Conservation (phyloP, 2,329 filamentous ascomycete genomes). For the Microascus cirrosus region DNA sequence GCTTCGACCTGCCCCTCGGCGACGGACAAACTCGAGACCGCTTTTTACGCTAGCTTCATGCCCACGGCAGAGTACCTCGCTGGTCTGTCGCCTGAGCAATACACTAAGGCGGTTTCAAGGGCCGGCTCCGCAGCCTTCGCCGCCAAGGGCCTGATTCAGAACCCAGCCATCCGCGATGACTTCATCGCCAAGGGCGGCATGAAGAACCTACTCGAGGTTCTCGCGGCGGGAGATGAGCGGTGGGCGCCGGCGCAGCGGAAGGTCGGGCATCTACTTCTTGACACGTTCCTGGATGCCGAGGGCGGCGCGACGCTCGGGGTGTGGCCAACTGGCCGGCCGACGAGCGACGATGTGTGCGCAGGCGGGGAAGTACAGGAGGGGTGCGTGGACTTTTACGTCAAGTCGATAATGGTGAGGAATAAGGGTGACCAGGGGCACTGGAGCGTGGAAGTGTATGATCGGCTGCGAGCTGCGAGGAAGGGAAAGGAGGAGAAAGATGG, state of each 20-base stretch:
- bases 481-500: conserved; percentile 13
- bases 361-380: conserved; percentile 28
- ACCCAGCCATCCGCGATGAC: conserved; percentile 36
- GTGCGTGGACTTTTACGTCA: conserved; percentile 48
- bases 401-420: conserved; percentile 23
- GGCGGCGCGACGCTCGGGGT: conserved; percentile 47
- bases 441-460: conserved; percentile 29
- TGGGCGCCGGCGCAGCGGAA: conserved; percentile 41
- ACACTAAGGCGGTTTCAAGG: conserved; percentile 12
- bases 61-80: conserved; percentile 11
- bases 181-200: conserved; percentile 46
- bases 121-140: conserved; percentile 24
- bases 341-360: conserved; percentile 23
- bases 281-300: conserved; percentile 55
- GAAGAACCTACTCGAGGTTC: conserved; percentile 38
- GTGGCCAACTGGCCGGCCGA: conserved; percentile 34
- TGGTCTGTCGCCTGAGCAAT: conserved; percentile 1
- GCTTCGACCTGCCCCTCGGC: conserved; percentile 21
- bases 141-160: conserved; percentile 46
- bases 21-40: conserved; percentile 18
- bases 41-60: conserved; percentile 29
- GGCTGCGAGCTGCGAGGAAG: conserved; percentile 18
- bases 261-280: conserved; percentile 46
- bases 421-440: conserved; percentile 27
- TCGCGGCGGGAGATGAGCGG: conserved; percentile 31